These are phyloP conservation scores for Pseudogymnoascus sp. DNA, from an alignment of 2,329 filamentous ascomycete species.

Conservation along the genomic window DNA sequence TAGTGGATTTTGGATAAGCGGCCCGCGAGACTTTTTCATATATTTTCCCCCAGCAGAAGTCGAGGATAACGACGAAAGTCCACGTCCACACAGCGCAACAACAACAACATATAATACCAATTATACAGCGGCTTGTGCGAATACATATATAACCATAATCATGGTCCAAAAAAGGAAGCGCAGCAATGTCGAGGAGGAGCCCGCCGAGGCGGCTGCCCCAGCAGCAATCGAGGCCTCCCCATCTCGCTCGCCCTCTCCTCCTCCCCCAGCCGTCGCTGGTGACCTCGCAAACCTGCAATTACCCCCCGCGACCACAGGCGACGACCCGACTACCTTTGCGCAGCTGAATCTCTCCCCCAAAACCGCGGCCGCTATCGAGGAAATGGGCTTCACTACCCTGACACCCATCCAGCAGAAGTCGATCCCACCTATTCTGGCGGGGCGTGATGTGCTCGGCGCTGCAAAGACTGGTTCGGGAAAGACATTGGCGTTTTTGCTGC, in stretches of 20 bases:
- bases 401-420: conserved; percentile 85
- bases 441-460: conserved; percentile 85
- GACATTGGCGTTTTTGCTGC: conserved; percentile 89
- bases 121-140: not conserved
- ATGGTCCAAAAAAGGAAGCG: conserved; percentile 3
- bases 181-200: conserved; percentile 1
- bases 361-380: conserved; percentile 72
- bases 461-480: conserved; percentile 96
- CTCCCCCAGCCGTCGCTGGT: not conserved
- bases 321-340: conserved; percentile 53
- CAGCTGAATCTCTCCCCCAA: conserved; percentile 78
- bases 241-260: not conserved
- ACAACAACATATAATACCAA: not conserved
- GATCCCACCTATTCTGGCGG: conserved; percentile 81
- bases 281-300: conserved; percentile 16
- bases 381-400: conserved; percentile 93
- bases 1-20: conserved; percentile 1
- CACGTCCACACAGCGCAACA: not conserved
- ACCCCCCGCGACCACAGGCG: conserved; percentile 39
- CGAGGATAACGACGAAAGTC: not conserved
- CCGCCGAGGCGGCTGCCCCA: not conserved
- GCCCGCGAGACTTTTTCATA: conserved; percentile 1
- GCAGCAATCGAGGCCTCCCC: not conserved
- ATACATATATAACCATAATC: not conserved
- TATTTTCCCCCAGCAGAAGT: not conserved